These are phyloP conservation scores for Pythium apleroticum DNA, from an alignment of 352 stramenopile species.

Conservation along the genomic window DNA sequence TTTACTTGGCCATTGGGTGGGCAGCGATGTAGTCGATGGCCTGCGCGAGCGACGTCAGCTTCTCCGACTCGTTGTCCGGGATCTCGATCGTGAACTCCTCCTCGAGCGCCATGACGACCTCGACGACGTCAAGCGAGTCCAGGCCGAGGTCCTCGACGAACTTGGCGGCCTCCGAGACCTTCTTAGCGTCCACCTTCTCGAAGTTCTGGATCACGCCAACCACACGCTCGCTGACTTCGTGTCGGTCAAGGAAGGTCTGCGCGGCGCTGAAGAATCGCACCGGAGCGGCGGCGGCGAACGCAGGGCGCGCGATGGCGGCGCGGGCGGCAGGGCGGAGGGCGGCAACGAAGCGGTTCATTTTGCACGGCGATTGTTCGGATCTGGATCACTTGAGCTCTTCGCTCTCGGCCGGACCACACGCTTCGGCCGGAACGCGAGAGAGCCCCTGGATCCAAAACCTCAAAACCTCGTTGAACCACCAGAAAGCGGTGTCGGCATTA, in stretches of 20 bases:
- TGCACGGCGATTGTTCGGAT: neutral
- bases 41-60: conserved; percentile 96
- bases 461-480: conserved; percentile 29
- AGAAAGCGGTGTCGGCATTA: conserved; percentile 5
- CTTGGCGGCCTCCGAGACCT: conserved; percentile 89
- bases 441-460: conserved; percentile 25
- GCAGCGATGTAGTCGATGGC: conserved; percentile 98
- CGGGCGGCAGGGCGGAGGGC: conserved; percentile 68
- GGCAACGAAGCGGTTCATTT: conserved; percentile 79
- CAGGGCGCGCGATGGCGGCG: conserved; percentile 49
- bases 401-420: conserved; percentile 8
- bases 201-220: conserved; percentile 99
- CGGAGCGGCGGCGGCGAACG: conserved; percentile 32
- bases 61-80: conserved; percentile 99
- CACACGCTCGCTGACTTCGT: conserved; percentile 97
- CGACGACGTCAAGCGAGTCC: conserved; percentile 97
- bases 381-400: conserved; percentile 1
- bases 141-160: conserved; percentile 99
- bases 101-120: conserved; percentile 99
- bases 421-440: conserved; percentile 4
- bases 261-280: conserved; percentile 73
- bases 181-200: conserved; percentile 97
- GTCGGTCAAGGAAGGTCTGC: conserved; percentile 87
- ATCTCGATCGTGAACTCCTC: conserved; percentile 99
- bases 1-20: conserved; percentile 99